Base-by-base conservation (phyloP, 2,329 filamentous ascomycete species). In the Escovopsis weberi region DNA sequence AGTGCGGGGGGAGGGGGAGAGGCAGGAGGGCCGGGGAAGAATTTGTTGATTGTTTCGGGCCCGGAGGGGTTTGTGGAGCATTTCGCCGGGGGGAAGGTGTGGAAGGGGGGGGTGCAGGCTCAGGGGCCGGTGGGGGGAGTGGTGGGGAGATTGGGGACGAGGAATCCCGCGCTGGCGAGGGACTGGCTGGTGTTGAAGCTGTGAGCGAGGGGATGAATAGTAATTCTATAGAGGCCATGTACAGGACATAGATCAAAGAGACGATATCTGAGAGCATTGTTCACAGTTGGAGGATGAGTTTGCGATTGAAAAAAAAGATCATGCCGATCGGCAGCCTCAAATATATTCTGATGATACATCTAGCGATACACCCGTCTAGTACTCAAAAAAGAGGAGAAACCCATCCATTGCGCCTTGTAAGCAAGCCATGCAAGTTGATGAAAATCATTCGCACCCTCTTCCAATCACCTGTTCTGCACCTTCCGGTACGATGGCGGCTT, bases 401-500 rank as follows among this genome's bases (percentile, higher is more conserved):
- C n/a, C 32, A 33, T 33, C 32, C 10, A 3, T 15, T 15, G 15
- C 15, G 18, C 11, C 36, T 38, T 19, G 19, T 38, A 40, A 40
- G 15, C 15, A 15, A 15, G 15, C 15, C 15, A 15, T 15, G 15
- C 15, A 15, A 15, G 15, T 15, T 15, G 15, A 15, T 15, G 15
- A 15, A 15, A 15, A 15, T 15, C 15, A 15, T 15, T 15, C 15
- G 15, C 15, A 15, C 15, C 15, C 15, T 15, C n/a, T 39, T 8
- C 12, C 26, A 32, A 43, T 44, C 38, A 82, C 46, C 78, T 74
- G 37, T 73, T 80, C 62, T 82, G 81, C 39, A 98, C 88, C 68
- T 98, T 98, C 55, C 91, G 74, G 66, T 95, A 96, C 56, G 84
- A 94, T 18, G 88, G 88, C 48, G 91, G 91, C 64, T 83, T 88